phyloP scores from a whole-genome alignment of 1,284 basidiomycete genomes.

The Schizophyllum commune region DNA sequence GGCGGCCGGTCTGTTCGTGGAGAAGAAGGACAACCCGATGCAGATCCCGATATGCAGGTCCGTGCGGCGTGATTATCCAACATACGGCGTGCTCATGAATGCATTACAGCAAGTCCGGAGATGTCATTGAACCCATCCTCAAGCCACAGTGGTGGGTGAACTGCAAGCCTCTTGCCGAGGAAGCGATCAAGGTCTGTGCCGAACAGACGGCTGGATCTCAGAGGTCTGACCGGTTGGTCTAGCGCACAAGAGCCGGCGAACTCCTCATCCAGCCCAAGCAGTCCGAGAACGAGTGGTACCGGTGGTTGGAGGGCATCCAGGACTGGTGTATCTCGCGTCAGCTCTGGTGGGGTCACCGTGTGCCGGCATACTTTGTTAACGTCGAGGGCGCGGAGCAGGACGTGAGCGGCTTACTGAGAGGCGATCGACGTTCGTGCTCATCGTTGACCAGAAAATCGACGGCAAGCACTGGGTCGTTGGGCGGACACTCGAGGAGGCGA shows the following conservation, averaged over 20 bases:
- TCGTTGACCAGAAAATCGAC: constrained; percentile 45
- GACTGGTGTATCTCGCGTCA: constrained; percentile 99
- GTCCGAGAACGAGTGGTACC: constrained; percentile 92
- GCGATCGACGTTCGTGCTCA: background rate
- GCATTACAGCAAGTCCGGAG: constrained; percentile 78
- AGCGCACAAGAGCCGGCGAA: constrained; percentile 86
- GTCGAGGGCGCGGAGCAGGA: constrained; percentile 79
- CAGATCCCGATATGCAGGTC: constrained; percentile 86
- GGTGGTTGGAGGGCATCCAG: constrained; percentile 94
- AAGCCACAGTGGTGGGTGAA: constrained; percentile 99
- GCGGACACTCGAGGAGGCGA: constrained; percentile 74
- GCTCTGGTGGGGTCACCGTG: constrained; percentile 98
- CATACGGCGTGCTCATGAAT: constrained; percentile 1
- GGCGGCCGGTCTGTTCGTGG: constrained; percentile 82
- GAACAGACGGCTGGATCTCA: background rate
- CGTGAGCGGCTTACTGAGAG: constrained; percentile 27
- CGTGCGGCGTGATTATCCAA: background rate
- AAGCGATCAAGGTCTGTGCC: constrained; percentile 67
- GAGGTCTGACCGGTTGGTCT: background rate
- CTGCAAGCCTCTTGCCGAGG: constrained; percentile 88
- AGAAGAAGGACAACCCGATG: constrained; percentile 95
- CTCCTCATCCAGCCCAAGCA: constrained; percentile 77
- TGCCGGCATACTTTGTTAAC: constrained; percentile 90
- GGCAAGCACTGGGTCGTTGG: constrained; percentile 91
- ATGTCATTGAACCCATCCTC: constrained; percentile 91